These are phyloP conservation scores for Nitzschia sp. DNA, from an alignment of 108 stramenopile genomes.

Conservation along the genomic window DNA sequence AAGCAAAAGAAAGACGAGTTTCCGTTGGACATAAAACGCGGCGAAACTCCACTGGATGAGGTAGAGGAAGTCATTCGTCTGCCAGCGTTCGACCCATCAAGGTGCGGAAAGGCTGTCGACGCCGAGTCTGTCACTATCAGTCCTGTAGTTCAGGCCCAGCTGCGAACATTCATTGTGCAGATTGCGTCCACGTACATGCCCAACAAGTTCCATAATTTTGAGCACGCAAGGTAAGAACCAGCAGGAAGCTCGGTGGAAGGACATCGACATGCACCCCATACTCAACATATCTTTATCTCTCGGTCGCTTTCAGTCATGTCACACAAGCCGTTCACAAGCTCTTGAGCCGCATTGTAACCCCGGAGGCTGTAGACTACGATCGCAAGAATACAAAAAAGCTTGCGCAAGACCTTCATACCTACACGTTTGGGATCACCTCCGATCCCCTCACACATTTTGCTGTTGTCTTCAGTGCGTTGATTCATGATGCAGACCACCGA, in stretches of 20 bases:
- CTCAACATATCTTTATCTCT: no score
- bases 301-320: constrained; percentile 38
- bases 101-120: not conserved
- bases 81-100: not conserved
- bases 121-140: not conserved
- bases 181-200: constrained; percentile 6
- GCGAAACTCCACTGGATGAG: constrained; percentile 2
- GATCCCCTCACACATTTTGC: constrained; percentile 36
- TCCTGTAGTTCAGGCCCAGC: not conserved
- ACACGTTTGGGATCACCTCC: constrained; percentile 44
- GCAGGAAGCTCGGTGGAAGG: no score
- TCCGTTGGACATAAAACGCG: not conserved
- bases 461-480: constrained; percentile 27
- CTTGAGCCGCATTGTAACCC: constrained; percentile 24
- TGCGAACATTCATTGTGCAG: not conserved
- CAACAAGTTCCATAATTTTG: constrained; percentile 25
- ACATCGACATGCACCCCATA: no score
- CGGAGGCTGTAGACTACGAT: constrained; percentile 16
- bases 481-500: constrained; percentile 35
- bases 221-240: constrained; percentile 23
- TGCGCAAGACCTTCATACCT: constrained; percentile 20
- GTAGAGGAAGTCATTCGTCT: constrained; percentile 8
- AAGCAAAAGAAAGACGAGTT: not conserved
- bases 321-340: constrained; percentile 44
- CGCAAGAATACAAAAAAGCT: not conserved